Evolutionary conservation across 1,284 basidiomycete genomes (phyloP).

Genomic region (Cryptococcus floricola): DNA sequence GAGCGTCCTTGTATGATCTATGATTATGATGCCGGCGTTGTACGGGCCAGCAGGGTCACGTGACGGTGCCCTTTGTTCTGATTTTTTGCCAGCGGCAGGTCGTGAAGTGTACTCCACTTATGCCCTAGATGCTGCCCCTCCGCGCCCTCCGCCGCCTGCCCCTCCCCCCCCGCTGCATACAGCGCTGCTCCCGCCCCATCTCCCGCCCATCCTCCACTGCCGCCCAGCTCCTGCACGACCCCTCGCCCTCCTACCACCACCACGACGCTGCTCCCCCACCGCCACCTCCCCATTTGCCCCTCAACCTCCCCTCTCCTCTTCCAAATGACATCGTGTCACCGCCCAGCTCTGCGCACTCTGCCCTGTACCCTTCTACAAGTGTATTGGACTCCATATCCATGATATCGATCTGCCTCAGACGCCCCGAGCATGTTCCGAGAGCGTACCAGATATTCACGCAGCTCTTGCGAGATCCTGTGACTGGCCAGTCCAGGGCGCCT

Average conservation of each 20-base stretch:
- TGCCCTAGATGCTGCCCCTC: slow-evolving; percentile 6
- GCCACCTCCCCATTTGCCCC: slow-evolving; percentile 6
- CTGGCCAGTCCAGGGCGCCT: slow-evolving; percentile 20
- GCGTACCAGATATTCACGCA: slow-evolving; percentile 46
- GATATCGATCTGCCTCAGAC: slow-evolving; percentile 44
- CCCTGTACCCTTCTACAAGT: slow-evolving; percentile 39
- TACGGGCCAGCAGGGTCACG: not conserved
- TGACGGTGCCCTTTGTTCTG: not conserved
- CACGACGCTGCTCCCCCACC: slow-evolving; percentile 5
- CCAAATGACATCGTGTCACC: slow-evolving; percentile 21
- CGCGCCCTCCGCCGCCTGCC: not conserved
- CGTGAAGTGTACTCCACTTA: not conserved
- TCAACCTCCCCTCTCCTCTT: slow-evolving; percentile 27
- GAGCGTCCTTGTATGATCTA: not conserved
- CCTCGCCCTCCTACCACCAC: slow-evolving; percentile 12
- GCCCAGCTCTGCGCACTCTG: slow-evolving; percentile 17
- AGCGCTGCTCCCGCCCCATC: not conserved
- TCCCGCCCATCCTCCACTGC: slow-evolving; percentile 1
- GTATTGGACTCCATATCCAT: slow-evolving; percentile 43
- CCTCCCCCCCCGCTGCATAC: not conserved
- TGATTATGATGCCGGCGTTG: not conserved
- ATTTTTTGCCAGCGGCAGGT: not conserved
- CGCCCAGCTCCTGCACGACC: slow-evolving; percentile 10
- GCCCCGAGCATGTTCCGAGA: slow-evolving; percentile 40
- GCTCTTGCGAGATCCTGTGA: slow-evolving; percentile 30